Evolutionary conservation across 2,329 filamentous ascomycete genomes (phyloP).

Genomic region (Pseudocercospora pini-densiflorae): DNA sequence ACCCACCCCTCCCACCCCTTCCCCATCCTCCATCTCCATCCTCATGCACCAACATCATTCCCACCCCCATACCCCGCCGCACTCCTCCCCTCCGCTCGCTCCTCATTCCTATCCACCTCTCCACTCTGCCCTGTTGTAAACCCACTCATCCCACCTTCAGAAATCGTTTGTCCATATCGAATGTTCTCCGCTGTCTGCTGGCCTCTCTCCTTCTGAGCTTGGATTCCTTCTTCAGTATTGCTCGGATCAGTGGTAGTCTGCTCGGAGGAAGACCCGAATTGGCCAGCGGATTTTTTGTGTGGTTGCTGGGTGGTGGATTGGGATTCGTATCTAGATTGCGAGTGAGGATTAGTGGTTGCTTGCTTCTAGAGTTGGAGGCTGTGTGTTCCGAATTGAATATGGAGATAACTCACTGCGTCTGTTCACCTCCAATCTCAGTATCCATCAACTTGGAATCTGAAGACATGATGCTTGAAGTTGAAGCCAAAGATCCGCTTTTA

Average conservation of each 20-base stretch:
- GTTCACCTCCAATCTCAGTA: constrained; percentile 64
- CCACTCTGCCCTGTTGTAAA: constrained; percentile 50
- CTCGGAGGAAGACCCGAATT: constrained; percentile 49
- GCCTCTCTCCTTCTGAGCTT: constrained; percentile 43
- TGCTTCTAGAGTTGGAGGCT: too few species aligned
- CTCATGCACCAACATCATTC: constrained; percentile 59
- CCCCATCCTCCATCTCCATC: too few species aligned
- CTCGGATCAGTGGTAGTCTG: constrained; percentile 39
- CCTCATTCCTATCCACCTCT: constrained; percentile 47
- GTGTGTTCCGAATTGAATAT: too few species aligned
- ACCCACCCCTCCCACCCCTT: background rate
- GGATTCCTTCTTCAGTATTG: constrained; percentile 27
- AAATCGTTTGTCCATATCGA: constrained; percentile 61
- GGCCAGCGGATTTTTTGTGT: constrained; percentile 60
- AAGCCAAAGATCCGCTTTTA: constrained; percentile 5
- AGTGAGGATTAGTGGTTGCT: background rate
- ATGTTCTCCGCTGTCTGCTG: constrained; percentile 57
- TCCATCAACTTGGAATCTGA: constrained; percentile 59
- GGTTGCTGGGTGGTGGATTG: constrained; percentile 55
- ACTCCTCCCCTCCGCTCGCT: constrained; percentile 36
- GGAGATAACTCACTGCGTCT: constrained; percentile 54
- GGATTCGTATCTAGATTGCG: constrained; percentile 62
- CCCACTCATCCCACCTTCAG: constrained; percentile 60
- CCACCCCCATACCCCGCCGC: constrained; percentile 45
- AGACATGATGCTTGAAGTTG: constrained; percentile 43